Percentiles rank a stretch among this genome's conserved stretches.
Conservation (phyloP, 345 rosid species). For the Eucalyptus urophylla region DNA sequence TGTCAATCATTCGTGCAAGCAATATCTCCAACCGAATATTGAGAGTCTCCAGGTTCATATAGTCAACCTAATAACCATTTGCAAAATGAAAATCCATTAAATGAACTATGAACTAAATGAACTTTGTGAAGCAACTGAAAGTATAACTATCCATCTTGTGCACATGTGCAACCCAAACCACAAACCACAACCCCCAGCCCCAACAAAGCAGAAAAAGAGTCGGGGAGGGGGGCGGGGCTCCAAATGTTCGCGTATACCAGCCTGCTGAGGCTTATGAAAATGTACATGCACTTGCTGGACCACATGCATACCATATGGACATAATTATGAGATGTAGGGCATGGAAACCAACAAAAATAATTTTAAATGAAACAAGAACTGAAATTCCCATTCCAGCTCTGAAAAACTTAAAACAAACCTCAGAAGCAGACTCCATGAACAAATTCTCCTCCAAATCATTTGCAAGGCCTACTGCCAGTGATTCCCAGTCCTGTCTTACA, state of each 20-base stretch:
- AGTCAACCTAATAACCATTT: constrained; percentile 3
- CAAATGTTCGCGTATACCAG: background rate
- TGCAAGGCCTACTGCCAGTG: background rate
- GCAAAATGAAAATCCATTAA: background rate
- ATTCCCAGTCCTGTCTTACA: background rate
- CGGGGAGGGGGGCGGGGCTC: background rate
- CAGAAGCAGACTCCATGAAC: background rate
- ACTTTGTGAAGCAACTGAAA: background rate
- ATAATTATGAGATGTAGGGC: background rate
- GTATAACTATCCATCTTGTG: background rate
- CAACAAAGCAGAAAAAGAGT: background rate
- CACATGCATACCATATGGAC: background rate
- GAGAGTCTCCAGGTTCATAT: constrained; percentile 4
- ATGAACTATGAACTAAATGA: background rate
- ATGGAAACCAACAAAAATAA: background rate
- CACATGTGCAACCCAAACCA: background rate
- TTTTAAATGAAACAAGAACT: background rate
- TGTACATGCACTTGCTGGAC: background rate
- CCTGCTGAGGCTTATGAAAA: background rate
- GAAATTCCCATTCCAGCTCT: background rate
- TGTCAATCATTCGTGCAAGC: background rate
- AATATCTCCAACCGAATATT: background rate
- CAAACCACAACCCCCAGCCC: background rate
- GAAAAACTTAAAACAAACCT: background rate
- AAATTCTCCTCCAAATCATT: background rate